These are phyloP conservation scores for Aspergillus phoenicis DNA, from an alignment of 2,329 filamentous ascomycete genomes.

Conservation along the genomic window DNA sequence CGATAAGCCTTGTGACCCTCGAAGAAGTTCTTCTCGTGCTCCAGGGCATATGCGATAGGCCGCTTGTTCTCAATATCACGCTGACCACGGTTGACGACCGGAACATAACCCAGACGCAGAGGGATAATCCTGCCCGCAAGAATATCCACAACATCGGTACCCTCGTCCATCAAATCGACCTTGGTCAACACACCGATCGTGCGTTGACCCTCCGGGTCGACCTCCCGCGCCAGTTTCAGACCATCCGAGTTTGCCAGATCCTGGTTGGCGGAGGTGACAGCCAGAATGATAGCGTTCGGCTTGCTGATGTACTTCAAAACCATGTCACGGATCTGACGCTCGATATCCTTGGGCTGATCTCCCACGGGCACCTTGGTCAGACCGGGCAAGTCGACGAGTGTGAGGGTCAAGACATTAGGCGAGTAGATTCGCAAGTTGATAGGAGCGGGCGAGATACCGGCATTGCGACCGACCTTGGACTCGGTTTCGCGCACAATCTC, in stretches of 20 bases:
- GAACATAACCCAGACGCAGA: slow-evolving; percentile 89
- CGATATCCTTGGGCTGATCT: slow-evolving; percentile 94
- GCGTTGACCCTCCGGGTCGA: slow-evolving; percentile 94
- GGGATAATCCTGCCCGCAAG: slow-evolving; percentile 96
- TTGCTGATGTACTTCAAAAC: slow-evolving; percentile 98
- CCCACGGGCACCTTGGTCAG: slow-evolving; percentile 96
- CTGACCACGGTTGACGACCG: slow-evolving; percentile 96
- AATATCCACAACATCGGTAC: slow-evolving; percentile 98
- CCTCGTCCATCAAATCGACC: slow-evolving; percentile 98
- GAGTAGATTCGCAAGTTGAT: slow-evolving; percentile 99
- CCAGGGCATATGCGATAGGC: slow-evolving; percentile 84
- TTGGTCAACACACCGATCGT: slow-evolving; percentile 99
- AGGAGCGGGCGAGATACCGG: slow-evolving; percentile 91
- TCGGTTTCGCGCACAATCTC: slow-evolving; percentile 97
- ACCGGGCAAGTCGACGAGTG: slow-evolving; percentile 92
- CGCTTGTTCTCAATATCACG: slow-evolving; percentile 99
- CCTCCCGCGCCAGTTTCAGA: slow-evolving; percentile 91
- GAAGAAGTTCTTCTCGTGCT: slow-evolving; percentile 95
- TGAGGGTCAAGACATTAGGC: slow-evolving; percentile 94
- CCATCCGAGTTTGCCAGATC: slow-evolving; percentile 99
- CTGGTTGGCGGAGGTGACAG: slow-evolving; percentile 93
- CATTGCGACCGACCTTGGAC: slow-evolving; percentile 92
- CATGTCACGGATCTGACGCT: slow-evolving; percentile 96
- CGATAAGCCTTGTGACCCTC: slow-evolving; percentile 98
- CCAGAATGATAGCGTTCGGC: slow-evolving; percentile 95